Base-by-base conservation (phyloP, 441 rosid species). In the Flueggea neowawraea region DNA sequence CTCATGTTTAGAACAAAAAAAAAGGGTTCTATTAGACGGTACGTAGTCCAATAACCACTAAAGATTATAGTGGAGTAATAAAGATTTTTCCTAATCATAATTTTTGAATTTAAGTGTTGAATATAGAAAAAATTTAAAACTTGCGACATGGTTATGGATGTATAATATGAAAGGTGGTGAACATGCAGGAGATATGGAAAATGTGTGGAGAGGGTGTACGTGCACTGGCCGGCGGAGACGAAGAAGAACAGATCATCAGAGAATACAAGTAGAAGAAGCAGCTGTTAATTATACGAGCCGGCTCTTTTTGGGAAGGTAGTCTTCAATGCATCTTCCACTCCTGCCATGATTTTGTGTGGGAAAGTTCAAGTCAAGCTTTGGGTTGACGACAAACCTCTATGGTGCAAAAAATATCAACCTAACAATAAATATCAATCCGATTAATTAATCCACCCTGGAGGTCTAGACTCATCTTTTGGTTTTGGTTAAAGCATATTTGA, bases 331-430 rank as follows among this genome's bases (percentile, higher is more conserved):
- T 61, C 66, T 5, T 64, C n/a, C 8, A 13, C 68, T 14, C 75
- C 84, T 1, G 43, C 61, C 2, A 13, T 47, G 12, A 58, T 64
- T 3, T 41, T 69, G 32, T 7, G 17, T 0, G 80, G 75, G 6
- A 10, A 10, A 10, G 51, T 14, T 6, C 60, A 76, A 31, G 32
- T 50, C 10, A 76, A 55, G 52, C 76, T 79, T 51, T 31, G 31
- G 49, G 70, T 76, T 6, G 69, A 74, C 13, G 57, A 61, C 6
- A 80, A 31, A 16, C 79, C 84, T 12, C 74, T 80, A 0, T 72
- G 81, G 79, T 77, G 84, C 78, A 80, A 81, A 64, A 73, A 51
- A 48, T 81, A 68, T 22, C 73, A 70, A 2, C 49, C 61, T 12
- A 16, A 32, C 31, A 70, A 52, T 58, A 32, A 10, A n/a, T 43